These are phyloP conservation scores for Aspergillus fructus DNA, from an alignment of 2,329 filamentous ascomycete genomes.

Conservation along the genomic window DNA sequence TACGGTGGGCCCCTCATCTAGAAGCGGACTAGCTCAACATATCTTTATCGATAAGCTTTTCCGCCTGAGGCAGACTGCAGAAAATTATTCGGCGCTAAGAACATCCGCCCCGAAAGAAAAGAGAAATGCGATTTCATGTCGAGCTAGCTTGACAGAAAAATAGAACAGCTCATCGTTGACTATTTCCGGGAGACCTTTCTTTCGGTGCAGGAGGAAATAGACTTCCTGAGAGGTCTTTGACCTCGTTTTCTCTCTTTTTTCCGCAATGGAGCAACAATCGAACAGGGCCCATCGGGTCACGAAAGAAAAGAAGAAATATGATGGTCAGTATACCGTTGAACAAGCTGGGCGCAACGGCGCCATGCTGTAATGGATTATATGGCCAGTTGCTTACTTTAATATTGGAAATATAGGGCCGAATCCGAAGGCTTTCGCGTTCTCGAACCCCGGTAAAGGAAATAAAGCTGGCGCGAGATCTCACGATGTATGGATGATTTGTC, in stretches of 20 bases:
- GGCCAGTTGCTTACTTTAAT: neutral
- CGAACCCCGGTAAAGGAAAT: constrained; percentile 76
- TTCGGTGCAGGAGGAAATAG: constrained; percentile 1
- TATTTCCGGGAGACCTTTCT: neutral
- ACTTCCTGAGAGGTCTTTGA: constrained; percentile 25
- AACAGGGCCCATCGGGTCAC: constrained; percentile 82
- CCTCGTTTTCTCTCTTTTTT: constrained; percentile 20
- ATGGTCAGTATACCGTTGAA: constrained; percentile 49
- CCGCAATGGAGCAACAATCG: constrained; percentile 73
- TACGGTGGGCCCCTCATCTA: too few species aligned
- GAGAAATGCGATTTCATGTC: constrained; percentile 5
- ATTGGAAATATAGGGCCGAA: constrained; percentile 61
- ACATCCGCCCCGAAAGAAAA: constrained; percentile 27
- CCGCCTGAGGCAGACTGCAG: constrained; percentile 19
- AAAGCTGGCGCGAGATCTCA: constrained; percentile 61
- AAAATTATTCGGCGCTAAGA: constrained; percentile 21
- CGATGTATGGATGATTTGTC: constrained; percentile 45
- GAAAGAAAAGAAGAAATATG: constrained; percentile 82
- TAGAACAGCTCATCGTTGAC: neutral
- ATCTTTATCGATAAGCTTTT: neutral
- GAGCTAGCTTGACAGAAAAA: constrained; percentile 1
- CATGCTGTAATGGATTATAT: neutral
- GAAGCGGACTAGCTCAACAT: too few species aligned
- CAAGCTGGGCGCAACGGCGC: neutral
- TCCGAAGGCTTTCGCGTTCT: constrained; percentile 85